phyloP scores from a whole-genome alignment of 352 stramenopile species.

The Pythium sukuiense region DNA sequence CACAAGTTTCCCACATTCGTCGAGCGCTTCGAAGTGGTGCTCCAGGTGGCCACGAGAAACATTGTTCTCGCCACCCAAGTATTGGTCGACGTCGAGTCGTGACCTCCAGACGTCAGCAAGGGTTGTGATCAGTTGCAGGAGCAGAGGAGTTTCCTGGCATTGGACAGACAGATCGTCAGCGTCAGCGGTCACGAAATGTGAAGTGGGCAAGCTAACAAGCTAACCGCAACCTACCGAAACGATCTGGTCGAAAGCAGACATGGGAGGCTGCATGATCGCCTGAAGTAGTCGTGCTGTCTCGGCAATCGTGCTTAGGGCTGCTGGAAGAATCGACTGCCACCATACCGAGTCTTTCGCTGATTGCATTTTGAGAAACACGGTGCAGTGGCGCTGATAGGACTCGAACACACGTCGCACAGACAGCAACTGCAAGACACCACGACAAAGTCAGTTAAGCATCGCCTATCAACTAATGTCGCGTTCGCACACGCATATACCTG shows the following conservation, averaged over 20 bases:
- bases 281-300: conserved; percentile 16
- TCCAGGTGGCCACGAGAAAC: neutral
- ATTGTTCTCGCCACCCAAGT: neutral
- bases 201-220: neutral
- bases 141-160: conserved; percentile 8
- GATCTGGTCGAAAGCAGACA: neutral
- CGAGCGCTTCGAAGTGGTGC: conserved; percentile 3
- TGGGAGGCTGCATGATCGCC: neutral
- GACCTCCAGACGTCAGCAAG: conserved; percentile 1
- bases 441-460: neutral
- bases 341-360: conserved; percentile 6
- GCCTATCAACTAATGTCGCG: neutral
- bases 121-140: conserved; percentile 8
- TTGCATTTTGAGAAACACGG: conserved; percentile 4
- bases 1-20: conserved; percentile 14
- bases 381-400: conserved; percentile 10
- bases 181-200: neutral
- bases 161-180: neutral
- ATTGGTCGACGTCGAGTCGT: neutral
- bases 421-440: conserved; percentile 8
- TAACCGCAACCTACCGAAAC: neutral
- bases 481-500: conserved; percentile 2
- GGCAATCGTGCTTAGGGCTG: conserved; percentile 8
- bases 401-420: conserved; percentile 8
- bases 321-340: conserved; percentile 12